Base-by-base conservation (phyloP, 2,329 filamentous ascomycete genomes). In the Thelonectria blattea region DNA sequence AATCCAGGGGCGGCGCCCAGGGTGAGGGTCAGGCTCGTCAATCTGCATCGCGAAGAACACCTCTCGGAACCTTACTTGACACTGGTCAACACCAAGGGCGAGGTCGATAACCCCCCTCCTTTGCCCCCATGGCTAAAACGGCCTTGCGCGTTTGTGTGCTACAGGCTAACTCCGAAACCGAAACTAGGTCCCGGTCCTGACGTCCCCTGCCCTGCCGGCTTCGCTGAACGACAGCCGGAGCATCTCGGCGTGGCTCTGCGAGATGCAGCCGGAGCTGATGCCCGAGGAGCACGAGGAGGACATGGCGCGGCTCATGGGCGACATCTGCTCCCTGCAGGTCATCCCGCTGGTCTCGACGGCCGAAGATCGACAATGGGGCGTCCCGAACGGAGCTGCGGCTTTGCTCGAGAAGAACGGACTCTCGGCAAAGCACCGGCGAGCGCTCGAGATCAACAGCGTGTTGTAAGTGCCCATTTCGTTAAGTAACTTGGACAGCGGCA, bases 381-480 rank as follows among this genome's bases (percentile, higher is more conserved):
- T 74, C 11, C 67, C 69, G 1, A 74, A 74, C 41, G 49, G 65
- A 18, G 72, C 72, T 5, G 72, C 71, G 1, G 71, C 69, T 10
- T 63, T 71, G 50, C 68, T 74, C 2, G 72, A 74, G 58, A 65
- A 62, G 15, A 62, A 63, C 5, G 64, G 65, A 15, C 62, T 74
- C 7, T 66, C 70, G 8, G 67, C 68, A 34, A 49, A 52, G 10
- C 66, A 73, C 46, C 72, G 72, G 2, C 66, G 72, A 37, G 68
- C 68, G 2, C 65, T 74, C 5, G 72, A 74, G 61, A 69, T 73
- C 27, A 72, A 72, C 47, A 73, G 68, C 20, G 49, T 73, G 18
- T 72, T 71, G 71, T 74, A 65, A 68, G 72, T 72, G 9, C 14
- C 12, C 15, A 24, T 6, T 4, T 24, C 22, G 22, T n/a, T n/a